These are phyloP conservation scores for Aspergillus pseudonomiae DNA, from an alignment of 2,329 filamentous ascomycete genomes.

Conservation along the genomic window DNA sequence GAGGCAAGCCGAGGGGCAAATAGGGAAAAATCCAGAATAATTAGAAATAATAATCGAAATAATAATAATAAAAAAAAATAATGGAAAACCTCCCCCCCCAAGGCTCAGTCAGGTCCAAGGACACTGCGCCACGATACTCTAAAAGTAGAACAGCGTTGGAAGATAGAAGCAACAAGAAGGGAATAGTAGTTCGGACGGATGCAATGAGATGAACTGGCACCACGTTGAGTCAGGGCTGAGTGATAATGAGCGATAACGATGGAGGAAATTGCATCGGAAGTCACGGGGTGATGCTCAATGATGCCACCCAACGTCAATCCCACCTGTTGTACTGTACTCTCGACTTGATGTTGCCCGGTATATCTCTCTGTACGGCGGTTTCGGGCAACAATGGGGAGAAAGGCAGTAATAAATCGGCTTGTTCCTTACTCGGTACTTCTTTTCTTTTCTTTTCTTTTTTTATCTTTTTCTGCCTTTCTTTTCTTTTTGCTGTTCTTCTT, in stretches of 20 bases:
- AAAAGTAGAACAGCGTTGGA: slow-evolving; percentile 11
- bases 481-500: neutral
- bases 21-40: neutral
- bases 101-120: neutral
- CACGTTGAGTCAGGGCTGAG: slow-evolving; percentile 17
- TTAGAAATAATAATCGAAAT: neutral
- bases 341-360: neutral
- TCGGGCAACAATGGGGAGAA: slow-evolving; percentile 9
- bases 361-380: neutral
- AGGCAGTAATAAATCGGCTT: neutral
- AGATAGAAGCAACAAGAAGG: neutral
- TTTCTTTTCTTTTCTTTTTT: neutral
- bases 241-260: slow-evolving; percentile 14
- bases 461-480: neutral
- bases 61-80: neutral
- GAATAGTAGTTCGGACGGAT: neutral
- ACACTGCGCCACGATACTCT: slow-evolving; percentile 8
- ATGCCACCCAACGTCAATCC: slow-evolving; percentile 14
- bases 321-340: neutral
- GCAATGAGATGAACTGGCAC: slow-evolving; percentile 22
- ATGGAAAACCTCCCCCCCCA: neutral
- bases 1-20: slow-evolving; percentile 3
- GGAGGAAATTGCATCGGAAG: slow-evolving; percentile 1
- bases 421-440: neutral
- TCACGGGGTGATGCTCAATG: slow-evolving; percentile 20